Evolutionary conservation across 2,329 filamentous ascomycete genomes (phyloP).

Genomic region (Tolypocladium guangdongense): DNA sequence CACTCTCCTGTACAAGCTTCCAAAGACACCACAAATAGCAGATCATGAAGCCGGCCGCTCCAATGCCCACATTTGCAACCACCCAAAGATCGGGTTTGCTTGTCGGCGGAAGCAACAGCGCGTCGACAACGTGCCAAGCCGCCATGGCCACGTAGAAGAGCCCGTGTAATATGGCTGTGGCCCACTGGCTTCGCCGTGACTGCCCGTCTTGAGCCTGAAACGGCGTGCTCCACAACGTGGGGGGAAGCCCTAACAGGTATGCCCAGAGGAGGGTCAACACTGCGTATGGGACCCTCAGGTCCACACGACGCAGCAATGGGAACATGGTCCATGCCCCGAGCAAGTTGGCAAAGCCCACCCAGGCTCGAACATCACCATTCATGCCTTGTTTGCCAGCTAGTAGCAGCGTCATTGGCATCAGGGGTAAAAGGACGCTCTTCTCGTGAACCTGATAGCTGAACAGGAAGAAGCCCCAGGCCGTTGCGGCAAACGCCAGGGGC

Average conservation of each 20-base stretch:
- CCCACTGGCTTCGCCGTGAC: conserved; percentile 27
- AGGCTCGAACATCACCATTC: conserved; percentile 64
- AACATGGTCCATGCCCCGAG: conserved; percentile 90
- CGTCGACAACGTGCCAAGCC: conserved; percentile 70
- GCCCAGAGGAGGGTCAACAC: conserved; percentile 83
- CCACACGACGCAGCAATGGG: conserved; percentile 76
- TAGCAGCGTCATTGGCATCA: conserved; percentile 87
- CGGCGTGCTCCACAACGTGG: conserved; percentile 60
- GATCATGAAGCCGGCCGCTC: conserved; percentile 71
- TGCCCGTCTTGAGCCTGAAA: conserved; percentile 41
- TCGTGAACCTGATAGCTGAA: conserved; percentile 98
- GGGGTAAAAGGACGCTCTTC: conserved; percentile 86
- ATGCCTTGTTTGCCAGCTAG: conserved; percentile 71
- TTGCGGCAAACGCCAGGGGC: conserved; percentile 69
- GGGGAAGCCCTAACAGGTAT: conserved; percentile 80
- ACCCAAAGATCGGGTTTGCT: conserved; percentile 91
- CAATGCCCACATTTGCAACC: conserved; percentile 78
- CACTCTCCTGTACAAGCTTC: conserved; percentile 52
- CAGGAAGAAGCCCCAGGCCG: conserved; percentile 93
- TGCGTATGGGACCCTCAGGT: conserved; percentile 72
- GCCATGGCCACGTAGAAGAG: conserved; percentile 69
- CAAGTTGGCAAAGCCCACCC: conserved; percentile 94
- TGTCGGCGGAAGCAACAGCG: conserved; percentile 53
- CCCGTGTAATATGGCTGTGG: conserved; percentile 59
- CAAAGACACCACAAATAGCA: conserved; percentile 89